Evolutionary conservation across 148 eudicot species (phyloP), one percentile per base, ranked within the genome.

Genomic region (Selenicereus undatus): DNA sequence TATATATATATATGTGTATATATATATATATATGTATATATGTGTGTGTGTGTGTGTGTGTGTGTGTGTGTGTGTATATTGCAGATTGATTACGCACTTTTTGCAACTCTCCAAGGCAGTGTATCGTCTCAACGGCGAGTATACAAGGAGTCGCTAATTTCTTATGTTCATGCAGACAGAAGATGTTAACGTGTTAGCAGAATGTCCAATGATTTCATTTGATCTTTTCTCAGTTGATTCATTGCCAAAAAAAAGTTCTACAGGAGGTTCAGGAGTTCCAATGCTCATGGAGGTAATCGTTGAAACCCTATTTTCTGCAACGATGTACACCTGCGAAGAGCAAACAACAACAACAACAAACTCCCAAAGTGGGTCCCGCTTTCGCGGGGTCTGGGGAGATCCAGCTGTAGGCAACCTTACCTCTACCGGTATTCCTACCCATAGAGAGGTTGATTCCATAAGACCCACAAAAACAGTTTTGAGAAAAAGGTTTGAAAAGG

Each of bases 241-340:
- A 76, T 90, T 88, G 56, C 90, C 92, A 62, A 86, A 88, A 82
- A 94, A 89, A 39, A 89, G 81, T 54, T 94, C 91, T 10, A 89
- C 87, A 20, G 88, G 77, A 76, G 95, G 84, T 32, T 86, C 85
- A 64, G 85, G 71, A 65, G 84, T 85, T 75, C 86, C 89, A n/a
- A 82, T 76, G 5, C 81, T 89, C 71, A 79, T 30, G 71, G 86
- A 84, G 56, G 81, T 89, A 68, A 97, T 83, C 83, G 76, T 87
- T 30, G 94, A 78, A 45, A 97, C 90, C 84, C 86, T 83, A 52
- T 94, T 88, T 83, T 94, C 99, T 76, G 98, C 98, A 78, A 92
- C 94, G 84, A 97, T 70, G 76, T 88, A 97, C 72, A 92, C 89
- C 99, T 96, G 90, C 90, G 58, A 24, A 74, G 51, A 2, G 51